Evolutionary conservation across 2,329 filamentous ascomycete species (phyloP).

Genomic region (Paecilomyces niveus): DNA sequence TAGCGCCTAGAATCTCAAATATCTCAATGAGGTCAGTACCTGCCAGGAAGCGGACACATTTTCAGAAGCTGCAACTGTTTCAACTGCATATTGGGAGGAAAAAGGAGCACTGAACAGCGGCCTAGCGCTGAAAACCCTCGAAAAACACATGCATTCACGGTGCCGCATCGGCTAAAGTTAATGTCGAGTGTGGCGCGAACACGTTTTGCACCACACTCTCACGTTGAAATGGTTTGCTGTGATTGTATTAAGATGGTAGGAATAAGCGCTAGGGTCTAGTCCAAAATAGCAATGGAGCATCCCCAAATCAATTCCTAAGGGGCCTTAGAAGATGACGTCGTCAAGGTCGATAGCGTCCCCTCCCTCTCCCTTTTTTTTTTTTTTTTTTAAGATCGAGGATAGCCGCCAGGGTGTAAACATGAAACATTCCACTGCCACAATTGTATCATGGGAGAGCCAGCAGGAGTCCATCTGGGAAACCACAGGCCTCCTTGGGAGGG

Average conservation of each 20-base stretch:
- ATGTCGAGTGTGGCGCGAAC: neutral
- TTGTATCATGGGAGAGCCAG: neutral
- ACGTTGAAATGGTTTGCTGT: neutral
- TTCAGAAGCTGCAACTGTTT: neutral
- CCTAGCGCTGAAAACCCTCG: neutral
- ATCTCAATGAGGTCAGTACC: neutral
- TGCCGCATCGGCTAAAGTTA: neutral
- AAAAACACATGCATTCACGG: neutral
- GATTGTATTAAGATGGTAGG: neutral
- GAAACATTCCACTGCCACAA: neutral
- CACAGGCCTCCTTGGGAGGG: neutral
- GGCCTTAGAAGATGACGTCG: too few species aligned
- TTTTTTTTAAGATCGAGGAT: neutral
- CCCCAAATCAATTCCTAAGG: neutral
- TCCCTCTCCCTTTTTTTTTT: neutral
- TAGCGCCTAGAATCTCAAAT: neutral
- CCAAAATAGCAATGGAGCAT: neutral
- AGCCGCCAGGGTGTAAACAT: neutral
- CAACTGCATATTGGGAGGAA: neutral
- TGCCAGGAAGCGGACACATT: neutral
- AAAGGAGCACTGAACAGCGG: neutral
- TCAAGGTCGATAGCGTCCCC: neutral
- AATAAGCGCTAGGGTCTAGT: neutral
- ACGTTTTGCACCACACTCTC: neutral
- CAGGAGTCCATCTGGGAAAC: neutral